Conservation (phyloP, 78 protist genomes). For the Dictyostelium purpureum region DNA sequence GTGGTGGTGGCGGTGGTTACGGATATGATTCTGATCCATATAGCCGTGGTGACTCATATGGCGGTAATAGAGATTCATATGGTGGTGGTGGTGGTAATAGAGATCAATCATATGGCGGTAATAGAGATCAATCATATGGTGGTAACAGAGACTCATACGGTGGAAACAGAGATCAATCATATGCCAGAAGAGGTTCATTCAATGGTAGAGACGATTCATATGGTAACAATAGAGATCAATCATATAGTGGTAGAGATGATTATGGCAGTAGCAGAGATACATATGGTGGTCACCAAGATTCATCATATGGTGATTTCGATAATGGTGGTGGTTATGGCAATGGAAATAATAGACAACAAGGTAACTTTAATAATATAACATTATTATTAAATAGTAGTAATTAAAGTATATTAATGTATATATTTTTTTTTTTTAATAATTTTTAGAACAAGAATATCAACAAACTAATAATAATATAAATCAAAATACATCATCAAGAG, state of each 20-base stretch:
- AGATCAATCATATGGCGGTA: not conserved
- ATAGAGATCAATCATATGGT: slow-evolving; percentile 10
- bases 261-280: slow-evolving; percentile 1
- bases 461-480: not conserved
- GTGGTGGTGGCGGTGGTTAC: slow-evolving; percentile 11
- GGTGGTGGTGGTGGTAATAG: slow-evolving; percentile 8
- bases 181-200: not conserved
- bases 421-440: not conserved
- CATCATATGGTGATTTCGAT: not conserved
- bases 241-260: not conserved
- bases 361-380: not conserved
- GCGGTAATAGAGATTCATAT: slow-evolving; percentile 27
- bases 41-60: slow-evolving; percentile 13
- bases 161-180: not conserved
- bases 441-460: not conserved
- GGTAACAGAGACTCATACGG: not conserved
- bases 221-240: not conserved
- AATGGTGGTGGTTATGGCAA: not conserved
- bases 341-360: not conserved
- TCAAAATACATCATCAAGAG: slow-evolving; percentile 2
- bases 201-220: slow-evolving; percentile 22
- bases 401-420: no score
- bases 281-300: not conserved
- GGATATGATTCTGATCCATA: slow-evolving; percentile 11
- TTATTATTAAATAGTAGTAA: no score